Evolutionary conservation across 176 grass and related monocot species (phyloP).

Genomic region (Poa annua): DNA sequence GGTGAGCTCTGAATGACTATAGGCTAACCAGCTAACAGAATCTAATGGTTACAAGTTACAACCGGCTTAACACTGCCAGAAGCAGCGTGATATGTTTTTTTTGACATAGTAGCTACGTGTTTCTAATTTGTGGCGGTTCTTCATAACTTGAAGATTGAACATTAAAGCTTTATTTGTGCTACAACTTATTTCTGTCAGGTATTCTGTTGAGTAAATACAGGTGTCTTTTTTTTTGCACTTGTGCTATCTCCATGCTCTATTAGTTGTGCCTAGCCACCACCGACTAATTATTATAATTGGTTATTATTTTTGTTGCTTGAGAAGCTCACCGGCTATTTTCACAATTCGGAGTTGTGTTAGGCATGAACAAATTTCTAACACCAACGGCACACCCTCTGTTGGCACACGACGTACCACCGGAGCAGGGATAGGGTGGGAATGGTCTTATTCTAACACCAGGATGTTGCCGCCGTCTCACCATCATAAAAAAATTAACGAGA

Average conservation of each 20-base stretch:
- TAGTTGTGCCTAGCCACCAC: not conserved
- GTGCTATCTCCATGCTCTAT: not conserved
- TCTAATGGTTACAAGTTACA: not conserved
- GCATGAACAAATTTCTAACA: not conserved
- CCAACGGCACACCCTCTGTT: too few species aligned
- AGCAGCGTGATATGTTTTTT: not conserved
- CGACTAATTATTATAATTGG: not conserved
- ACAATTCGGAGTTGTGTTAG: not conserved
- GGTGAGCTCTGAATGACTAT: not conserved
- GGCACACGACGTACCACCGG: too few species aligned
- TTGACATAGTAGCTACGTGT: not conserved
- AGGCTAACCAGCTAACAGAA: not conserved
- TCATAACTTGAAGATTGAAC: not conserved
- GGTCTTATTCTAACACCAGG: too few species aligned
- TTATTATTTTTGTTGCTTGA: not conserved
- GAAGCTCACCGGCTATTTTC: not conserved
- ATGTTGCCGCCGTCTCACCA: too few species aligned
- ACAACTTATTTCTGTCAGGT: not conserved
- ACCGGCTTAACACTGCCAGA: not conserved
- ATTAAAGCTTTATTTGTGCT: not conserved
- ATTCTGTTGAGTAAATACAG: not conserved
- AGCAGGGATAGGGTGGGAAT: too few species aligned
- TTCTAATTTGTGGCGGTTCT: not conserved
- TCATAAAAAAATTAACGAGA: too few species aligned
- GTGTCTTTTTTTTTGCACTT: not conserved